Evolutionary conservation across 768 basidiomycete species (phyloP).

Genomic region (Zangia roseola): DNA sequence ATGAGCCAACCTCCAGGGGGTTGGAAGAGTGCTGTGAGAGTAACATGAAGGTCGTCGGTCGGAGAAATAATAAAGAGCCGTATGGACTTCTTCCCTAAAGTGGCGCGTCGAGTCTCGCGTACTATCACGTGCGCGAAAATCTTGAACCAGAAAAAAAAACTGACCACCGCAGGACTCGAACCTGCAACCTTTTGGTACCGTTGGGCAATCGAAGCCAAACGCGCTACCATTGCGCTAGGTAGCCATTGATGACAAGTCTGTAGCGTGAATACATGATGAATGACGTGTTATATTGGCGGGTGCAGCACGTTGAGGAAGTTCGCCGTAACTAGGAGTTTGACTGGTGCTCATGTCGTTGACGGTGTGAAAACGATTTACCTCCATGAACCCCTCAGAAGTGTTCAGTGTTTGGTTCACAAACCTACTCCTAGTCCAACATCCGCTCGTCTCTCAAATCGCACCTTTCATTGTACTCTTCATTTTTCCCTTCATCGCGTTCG

Average conservation of each 20-base stretch:
- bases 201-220: conserved; percentile 85
- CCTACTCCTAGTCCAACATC: conserved; percentile 36
- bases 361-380: conserved; percentile 26
- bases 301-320: conserved; percentile 21
- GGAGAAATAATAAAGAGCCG: too few species aligned
- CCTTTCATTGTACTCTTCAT: conserved; percentile 55
- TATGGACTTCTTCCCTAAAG: too few species aligned
- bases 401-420: conserved; percentile 39
- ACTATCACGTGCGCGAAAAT: conserved; percentile 22
- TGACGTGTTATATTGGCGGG: background rate
- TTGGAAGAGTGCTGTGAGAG: conserved; percentile 75
- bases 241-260: conserved; percentile 38
- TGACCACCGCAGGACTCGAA: conserved; percentile 96
- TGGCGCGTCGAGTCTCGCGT: too few species aligned
- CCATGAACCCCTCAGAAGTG: conserved; percentile 48
- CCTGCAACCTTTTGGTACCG: conserved; percentile 92
- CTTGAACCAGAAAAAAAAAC: conserved; percentile 19
- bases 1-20: conserved; percentile 66
- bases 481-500: conserved; percentile 36
- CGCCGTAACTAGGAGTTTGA: conserved; percentile 11
- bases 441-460: conserved; percentile 52
- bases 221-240: conserved; percentile 94
- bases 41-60: conserved; percentile 40
- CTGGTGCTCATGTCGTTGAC: conserved; percentile 29
- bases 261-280: rapidly evolving